phyloP scores from a whole-genome alignment of 176 grass and related monocot species.

The Saccharum officinarum region DNA sequence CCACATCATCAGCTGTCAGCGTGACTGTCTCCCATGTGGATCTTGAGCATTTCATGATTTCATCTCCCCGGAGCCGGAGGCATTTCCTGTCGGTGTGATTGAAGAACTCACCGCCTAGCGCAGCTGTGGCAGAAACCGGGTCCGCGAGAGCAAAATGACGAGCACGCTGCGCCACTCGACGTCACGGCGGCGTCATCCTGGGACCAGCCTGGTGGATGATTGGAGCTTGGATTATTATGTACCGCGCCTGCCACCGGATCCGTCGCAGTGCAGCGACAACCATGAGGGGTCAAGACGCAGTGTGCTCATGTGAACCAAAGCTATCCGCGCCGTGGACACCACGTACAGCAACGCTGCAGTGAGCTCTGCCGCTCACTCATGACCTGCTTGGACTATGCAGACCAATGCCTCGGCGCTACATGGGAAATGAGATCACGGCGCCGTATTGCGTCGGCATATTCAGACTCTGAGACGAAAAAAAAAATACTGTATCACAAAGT shows the following conservation, averaged over 20 bases:
- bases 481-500: background rate
- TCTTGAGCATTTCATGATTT: background rate
- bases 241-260: background rate
- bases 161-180: background rate
- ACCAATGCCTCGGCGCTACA: background rate
- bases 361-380: background rate
- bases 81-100: constrained; percentile 16
- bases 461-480: background rate
- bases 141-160: background rate
- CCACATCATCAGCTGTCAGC: background rate
- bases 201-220: background rate
- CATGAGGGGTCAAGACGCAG: background rate
- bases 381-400: background rate
- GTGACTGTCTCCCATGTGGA: constrained; percentile 12
- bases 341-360: background rate
- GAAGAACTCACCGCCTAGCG: background rate
- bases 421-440: background rate
- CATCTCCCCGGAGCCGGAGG: background rate
- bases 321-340: background rate
- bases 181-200: constrained; percentile 18
- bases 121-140: background rate
- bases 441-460: background rate
- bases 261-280: constrained; percentile 29
- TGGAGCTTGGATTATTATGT: constrained; percentile 19
- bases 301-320: constrained; percentile 33